Conservation (phyloP, 2,329 filamentous ascomycete species). For the Cladophialophora exuberans region DNA sequence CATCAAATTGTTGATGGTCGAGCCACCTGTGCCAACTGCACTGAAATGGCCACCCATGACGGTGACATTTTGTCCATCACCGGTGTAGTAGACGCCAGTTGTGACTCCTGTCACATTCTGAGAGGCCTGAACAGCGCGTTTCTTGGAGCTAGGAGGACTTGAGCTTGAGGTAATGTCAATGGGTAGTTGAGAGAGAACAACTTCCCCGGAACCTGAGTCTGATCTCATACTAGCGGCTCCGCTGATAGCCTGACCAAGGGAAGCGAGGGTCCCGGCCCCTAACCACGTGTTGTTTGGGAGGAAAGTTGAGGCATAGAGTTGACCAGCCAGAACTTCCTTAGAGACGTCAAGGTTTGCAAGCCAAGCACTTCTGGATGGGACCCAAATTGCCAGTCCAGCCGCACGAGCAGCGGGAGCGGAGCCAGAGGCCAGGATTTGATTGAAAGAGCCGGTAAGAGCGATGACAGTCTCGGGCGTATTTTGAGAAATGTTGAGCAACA, state of each 20-base stretch:
- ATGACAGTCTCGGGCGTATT: constrained; percentile 71
- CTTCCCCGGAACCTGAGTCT: constrained; percentile 36
- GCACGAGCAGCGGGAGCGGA: constrained; percentile 64
- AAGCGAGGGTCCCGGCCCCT: constrained; percentile 81
- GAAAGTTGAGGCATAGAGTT: constrained; percentile 71
- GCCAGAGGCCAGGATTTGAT: constrained; percentile 69
- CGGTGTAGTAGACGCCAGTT: constrained; percentile 76
- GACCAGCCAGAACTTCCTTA: constrained; percentile 70
- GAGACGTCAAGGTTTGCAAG: constrained; percentile 70
- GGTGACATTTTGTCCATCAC: constrained; percentile 74
- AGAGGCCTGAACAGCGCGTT: constrained; percentile 38
- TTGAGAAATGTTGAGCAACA: constrained; percentile 76
- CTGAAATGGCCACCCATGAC: constrained; percentile 87
- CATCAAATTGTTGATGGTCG: constrained; percentile 75
- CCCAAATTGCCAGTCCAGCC: constrained; percentile 86
- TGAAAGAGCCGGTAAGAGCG: constrained; percentile 79
- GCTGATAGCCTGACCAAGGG: constrained; percentile 71
- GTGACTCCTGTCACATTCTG: constrained; percentile 57
- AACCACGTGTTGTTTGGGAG: constrained; percentile 64
- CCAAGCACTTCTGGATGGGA: constrained; percentile 84
- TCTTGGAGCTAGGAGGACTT: constrained; percentile 29
- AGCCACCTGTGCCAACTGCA: constrained; percentile 68
- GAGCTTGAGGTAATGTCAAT: constrained; percentile 52
- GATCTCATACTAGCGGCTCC: constrained; percentile 68
- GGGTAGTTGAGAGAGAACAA: constrained; percentile 45